Evolutionary conservation across 2,329 filamentous ascomycete species (phyloP), one percentile per base, ranked within the genome.

Genomic region (Fusarium camptoceras): DNA sequence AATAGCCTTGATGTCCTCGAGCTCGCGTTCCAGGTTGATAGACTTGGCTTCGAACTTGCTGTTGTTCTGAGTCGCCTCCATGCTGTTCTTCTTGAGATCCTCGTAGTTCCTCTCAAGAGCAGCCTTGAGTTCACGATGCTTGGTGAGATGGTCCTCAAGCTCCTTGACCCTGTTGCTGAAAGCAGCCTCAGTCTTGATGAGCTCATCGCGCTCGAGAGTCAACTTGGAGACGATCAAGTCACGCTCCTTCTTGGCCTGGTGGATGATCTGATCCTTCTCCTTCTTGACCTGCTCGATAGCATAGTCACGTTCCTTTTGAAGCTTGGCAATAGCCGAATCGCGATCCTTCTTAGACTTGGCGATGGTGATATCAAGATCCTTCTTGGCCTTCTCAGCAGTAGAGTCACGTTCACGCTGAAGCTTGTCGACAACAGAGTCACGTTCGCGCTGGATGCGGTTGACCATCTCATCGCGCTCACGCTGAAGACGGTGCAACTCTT

Each of bases 91-190:
- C 60, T 75, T 70, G 47, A 77, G 68, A 11, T 64, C 46, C n/a
- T 76, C 75, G 22, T 76, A 77, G 55, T 76, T 71, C 10, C 47
- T 59, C 61, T 76, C 72, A 5, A 77, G 68, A 27, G 70, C 61
- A 42, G 69, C 71, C 59, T 72, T 76, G 28, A 74, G 61, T 50
- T 76, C 75, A 9, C 61, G 56, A 49, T 75, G 71, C 31, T 73
- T 73, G n/a, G 44, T 25, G 6, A 76, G 62, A 10, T 76, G 73
- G 11, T 68, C 72, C 46, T 76, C 73, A 15, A 76, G 63, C 58
- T 76, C 75, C 61, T 74, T 76, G 44, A 76, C 67, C 47, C 74
- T 74, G 51, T 58, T 56, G 44, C 74, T 59, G 14, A 70, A 72
- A 25, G 50, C 48, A 12, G 63, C 50, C 37, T 76, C 72, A 8